phyloP scores from a whole-genome alignment of 768 basidiomycete genomes.

The Rhodotorula taiwanensis region DNA sequence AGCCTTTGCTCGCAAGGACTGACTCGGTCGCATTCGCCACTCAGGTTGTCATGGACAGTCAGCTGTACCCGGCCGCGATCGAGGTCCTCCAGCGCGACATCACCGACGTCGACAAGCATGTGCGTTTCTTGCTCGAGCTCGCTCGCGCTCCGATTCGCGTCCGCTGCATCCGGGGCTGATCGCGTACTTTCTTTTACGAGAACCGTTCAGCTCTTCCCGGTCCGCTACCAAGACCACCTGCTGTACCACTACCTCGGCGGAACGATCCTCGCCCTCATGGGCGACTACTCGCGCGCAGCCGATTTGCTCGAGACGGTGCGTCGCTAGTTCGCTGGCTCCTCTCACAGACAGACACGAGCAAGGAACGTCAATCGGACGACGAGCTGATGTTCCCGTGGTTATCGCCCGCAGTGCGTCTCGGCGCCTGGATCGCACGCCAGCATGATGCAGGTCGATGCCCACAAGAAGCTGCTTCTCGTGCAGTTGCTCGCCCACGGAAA shows the following conservation, averaged over 20 bases:
- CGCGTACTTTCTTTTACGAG: background rate
- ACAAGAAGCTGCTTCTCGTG: slow-evolving; percentile 73
- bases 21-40: too few relatives aligned
- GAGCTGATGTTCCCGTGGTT: background rate
- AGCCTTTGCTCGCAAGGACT: too few relatives aligned
- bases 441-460: slow-evolving; percentile 73
- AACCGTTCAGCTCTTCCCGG: slow-evolving; percentile 50
- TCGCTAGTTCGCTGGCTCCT: too few relatives aligned
- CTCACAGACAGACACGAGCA: background rate
- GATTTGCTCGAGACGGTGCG: slow-evolving; percentile 73
- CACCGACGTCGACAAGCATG: slow-evolving; percentile 54
- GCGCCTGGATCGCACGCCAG: slow-evolving; percentile 52
- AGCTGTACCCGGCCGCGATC: slow-evolving; percentile 55
- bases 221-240: slow-evolving; percentile 71
- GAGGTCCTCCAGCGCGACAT: slow-evolving; percentile 61
- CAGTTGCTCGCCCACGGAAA: slow-evolving; percentile 72
- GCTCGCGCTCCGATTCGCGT: slow-evolving; percentile 26
- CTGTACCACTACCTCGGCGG: slow-evolving; percentile 80
- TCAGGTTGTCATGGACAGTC: slow-evolving; percentile 57
- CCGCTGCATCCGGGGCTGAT: background rate
- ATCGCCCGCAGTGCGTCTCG: slow-evolving; percentile 45
- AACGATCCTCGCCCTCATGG: slow-evolving; percentile 59
- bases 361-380: background rate
- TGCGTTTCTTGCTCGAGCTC: background rate
- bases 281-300: slow-evolving; percentile 62